These are phyloP conservation scores for Pittosporum tobira DNA, from an alignment of 129 eudicot genomes.

Conservation along the genomic window DNA sequence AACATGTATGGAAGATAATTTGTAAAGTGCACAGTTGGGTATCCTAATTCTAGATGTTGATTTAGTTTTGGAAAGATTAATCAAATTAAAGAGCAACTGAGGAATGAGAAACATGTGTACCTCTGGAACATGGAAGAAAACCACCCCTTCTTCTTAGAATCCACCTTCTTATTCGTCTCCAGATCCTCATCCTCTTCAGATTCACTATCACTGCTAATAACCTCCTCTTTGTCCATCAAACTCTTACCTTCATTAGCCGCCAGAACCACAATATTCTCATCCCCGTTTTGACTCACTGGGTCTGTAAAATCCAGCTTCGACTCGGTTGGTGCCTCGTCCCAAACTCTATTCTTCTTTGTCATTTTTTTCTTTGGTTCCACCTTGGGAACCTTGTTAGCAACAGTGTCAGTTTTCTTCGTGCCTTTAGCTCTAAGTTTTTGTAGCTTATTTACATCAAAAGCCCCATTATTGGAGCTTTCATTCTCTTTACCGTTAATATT, in stretches of 20 bases:
- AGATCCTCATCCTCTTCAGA: slow-evolving; percentile 57
- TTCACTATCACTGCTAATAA: slow-evolving; percentile 82
- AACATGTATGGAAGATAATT: not conserved
- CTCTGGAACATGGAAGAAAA: slow-evolving; percentile 94
- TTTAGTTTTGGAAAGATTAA: not conserved
- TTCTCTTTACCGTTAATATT: slow-evolving; percentile 58
- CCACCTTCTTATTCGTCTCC: slow-evolving; percentile 36
- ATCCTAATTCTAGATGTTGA: not conserved
- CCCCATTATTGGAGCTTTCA: slow-evolving; percentile 39
- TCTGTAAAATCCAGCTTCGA: slow-evolving; percentile 82
- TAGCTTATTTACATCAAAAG: slow-evolving; percentile 92
- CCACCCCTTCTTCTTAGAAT: slow-evolving; percentile 81
- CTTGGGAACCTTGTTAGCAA: slow-evolving; percentile 53
- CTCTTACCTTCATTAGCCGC: slow-evolving; percentile 72
- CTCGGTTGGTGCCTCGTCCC: slow-evolving; percentile 65
- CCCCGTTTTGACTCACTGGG: slow-evolving; percentile 66
- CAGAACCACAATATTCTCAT: slow-evolving; percentile 36
- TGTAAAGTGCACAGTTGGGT: not conserved
- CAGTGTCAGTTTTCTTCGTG: slow-evolving; percentile 53
- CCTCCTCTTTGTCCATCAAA: slow-evolving; percentile 97
- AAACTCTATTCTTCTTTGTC: slow-evolving; percentile 75
- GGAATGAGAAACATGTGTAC: slow-evolving; percentile 22
- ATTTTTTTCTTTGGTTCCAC: slow-evolving; percentile 68
- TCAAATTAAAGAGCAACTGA: not conserved
- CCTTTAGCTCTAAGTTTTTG: slow-evolving; percentile 71